phyloP scores from a whole-genome alignment of 1,139 yeast species.

The Trichomonascaceae sp. region DNA sequence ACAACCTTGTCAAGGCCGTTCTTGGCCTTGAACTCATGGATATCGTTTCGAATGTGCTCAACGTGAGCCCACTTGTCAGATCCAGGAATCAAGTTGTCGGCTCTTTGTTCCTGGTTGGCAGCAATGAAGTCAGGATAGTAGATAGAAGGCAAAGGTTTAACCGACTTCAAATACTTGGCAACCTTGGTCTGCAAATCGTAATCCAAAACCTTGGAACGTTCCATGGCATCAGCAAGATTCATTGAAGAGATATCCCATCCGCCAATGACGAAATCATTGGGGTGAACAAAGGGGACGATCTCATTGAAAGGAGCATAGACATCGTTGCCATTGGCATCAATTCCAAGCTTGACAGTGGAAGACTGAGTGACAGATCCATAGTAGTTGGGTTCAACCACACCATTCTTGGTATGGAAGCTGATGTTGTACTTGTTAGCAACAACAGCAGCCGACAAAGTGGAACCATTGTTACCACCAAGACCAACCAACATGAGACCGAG shows the following conservation, averaged over 20 bases:
- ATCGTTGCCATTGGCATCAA: slow-evolving; percentile 75
- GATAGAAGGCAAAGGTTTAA: slow-evolving; percentile 73
- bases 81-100: slow-evolving; percentile 74
- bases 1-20: slow-evolving; percentile 80
- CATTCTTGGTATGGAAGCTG: slow-evolving; percentile 77
- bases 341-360: slow-evolving; percentile 84
- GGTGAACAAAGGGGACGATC: slow-evolving; percentile 79
- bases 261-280: slow-evolving; percentile 82
- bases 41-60: slow-evolving; percentile 78
- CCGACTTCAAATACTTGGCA: slow-evolving; percentile 54
- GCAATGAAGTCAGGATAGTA: slow-evolving; percentile 97
- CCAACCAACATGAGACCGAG: slow-evolving; percentile 90
- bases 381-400: slow-evolving; percentile 75
- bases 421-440: slow-evolving; percentile 80
- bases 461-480: slow-evolving; percentile 94
- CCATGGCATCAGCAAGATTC: slow-evolving; percentile 71
- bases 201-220: slow-evolving; percentile 83
- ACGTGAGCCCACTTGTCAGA: slow-evolving; percentile 84
- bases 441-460: slow-evolving; percentile 80
- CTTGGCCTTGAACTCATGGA: slow-evolving; percentile 65
- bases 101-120: slow-evolving; percentile 87
- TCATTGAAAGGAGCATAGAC: slow-evolving; percentile 91
- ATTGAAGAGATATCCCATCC: slow-evolving; percentile 91
- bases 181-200: slow-evolving; percentile 77
- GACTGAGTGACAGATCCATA: slow-evolving; percentile 96